Base-by-base conservation (phyloP, 2,329 filamentous ascomycete species). In the Botrytis paeoniae region DNA sequence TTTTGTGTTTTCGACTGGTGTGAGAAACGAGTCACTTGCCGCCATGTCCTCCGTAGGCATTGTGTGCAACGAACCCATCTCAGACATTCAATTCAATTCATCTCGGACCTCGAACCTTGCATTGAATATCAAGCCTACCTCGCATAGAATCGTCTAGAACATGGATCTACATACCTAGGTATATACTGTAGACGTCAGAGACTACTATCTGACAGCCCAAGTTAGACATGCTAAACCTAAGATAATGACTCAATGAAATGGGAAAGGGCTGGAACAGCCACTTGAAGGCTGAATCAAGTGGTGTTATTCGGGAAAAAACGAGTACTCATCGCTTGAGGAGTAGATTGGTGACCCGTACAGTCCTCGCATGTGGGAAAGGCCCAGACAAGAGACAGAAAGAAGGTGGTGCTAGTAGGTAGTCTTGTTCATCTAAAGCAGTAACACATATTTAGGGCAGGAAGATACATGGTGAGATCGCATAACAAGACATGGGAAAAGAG, bases 281-380 rank as follows among this genome's bases (percentile, higher is more conserved):
- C 14, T 29, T n/a, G 16, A 57, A 57, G 5, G n/a, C n/a, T 12
- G 32, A 57, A 32, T 57, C 0, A 6, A 3, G 2, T 57, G 51
- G n/a, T 9, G 4, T 29, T 57, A 18, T 29, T 4, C 1, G 14
- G 25, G n/a, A n/a, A 14, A 57, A 0, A 57, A 18, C 3, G 25
- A 57, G 5, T 29, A 2, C n/a, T 18, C 2, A 1, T 57, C 14
- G 1, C n/a, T 57, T 1, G 14, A 2, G n/a, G 3, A 2, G 0
- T 18, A 29, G 6, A 57, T 57, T 57, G 14, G 7, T 18, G 14
- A 29, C 6, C 7, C 6, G 12, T 57, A 9, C 14, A 0, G n/a
- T 57, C 6, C n/a, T 57, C 51, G 14, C 3, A 2, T 7, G 5
- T 1, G 2, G 14, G 16, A 29, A 18, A 8, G 14, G 51, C 51